Base-by-base conservation (phyloP, 2,329 filamentous ascomycete species). In the Neonectria magnoliae region DNA sequence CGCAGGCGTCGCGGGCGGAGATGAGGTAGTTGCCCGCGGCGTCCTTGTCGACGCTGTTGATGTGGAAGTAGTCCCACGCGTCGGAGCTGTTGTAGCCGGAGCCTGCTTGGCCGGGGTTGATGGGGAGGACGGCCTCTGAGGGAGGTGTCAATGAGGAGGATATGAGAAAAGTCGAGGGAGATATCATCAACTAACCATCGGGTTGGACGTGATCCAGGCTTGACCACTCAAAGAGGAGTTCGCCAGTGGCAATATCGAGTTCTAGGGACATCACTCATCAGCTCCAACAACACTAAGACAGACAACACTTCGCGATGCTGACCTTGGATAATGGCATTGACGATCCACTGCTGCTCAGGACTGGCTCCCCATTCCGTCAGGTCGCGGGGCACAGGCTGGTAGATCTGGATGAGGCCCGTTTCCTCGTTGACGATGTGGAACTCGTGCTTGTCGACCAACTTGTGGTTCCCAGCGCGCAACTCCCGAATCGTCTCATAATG, bases 51-150 rank as follows among this genome's bases (percentile, higher is more conserved):
- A 88, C 79, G 36, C 84, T 84, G 76, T 88, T 88, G 75, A 88
- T 83, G 72, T 88, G 86, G 73, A 87, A 88, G 66, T 83, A 87
- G 69, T 88, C 86, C 79, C 84, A 88, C 1, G 81, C 73, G n/a
- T 67, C 68, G 18, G 69, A 71, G 20, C 61, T 66, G 52, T 77
- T 78, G 55, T 72, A 76, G 4, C 76, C 76, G 9, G 70, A 69
- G 27, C 72, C 71, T 18, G 72, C 75, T 52, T 84, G 81, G 27
- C 83, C 83, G 0, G 81, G 80, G 66, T 82, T 81, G 31, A 85
- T 76, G 13, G 81, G 79, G 11, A 85, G 76, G 13, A 84, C 75
- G 6, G 81, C 78, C 66, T 85, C 83, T 83, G 4, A 14, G 11
- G 27, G 27, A 7, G 38, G 16, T 20, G 11, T 51, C 5, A 51